phyloP scores from a whole-genome alignment of 306 rosid species.

The Senna siamea region DNA sequence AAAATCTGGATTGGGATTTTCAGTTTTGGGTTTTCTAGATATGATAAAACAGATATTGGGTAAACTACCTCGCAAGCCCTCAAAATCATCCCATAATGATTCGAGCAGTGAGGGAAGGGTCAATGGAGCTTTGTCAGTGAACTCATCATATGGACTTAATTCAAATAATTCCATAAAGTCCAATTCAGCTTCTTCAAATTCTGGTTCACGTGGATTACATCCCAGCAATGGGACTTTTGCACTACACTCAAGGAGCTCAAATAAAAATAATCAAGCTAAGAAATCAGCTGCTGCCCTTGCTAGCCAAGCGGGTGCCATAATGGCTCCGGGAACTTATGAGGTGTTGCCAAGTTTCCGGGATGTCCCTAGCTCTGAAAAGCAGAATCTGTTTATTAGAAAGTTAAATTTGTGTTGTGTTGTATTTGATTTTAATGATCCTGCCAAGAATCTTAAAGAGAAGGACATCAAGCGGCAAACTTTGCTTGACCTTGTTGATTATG shows the following conservation, averaged over 20 bases:
- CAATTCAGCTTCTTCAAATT: slow-evolving; percentile 44
- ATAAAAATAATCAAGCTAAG: slow-evolving; percentile 44
- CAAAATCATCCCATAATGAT: slow-evolving; percentile 50
- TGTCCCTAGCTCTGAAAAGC: too few relatives aligned
- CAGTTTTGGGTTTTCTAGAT: slow-evolving; percentile 43
- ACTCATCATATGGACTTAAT: slow-evolving; percentile 48
- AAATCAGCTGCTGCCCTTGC: slow-evolving; percentile 37
- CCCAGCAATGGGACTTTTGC: slow-evolving; percentile 49
- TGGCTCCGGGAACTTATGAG: slow-evolving; percentile 51
- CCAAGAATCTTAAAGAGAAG: too few relatives aligned
- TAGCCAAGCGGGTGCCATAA: slow-evolving; percentile 36
- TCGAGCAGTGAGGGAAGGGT: slow-evolving; percentile 47
- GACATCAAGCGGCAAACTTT: too few relatives aligned
- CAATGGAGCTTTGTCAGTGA: slow-evolving; percentile 44
- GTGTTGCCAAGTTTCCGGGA: too few relatives aligned
- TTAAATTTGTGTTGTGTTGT: too few relatives aligned
- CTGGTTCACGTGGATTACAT: slow-evolving; percentile 40
- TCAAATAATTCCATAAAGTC: slow-evolving; percentile 49
- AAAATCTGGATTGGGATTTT: slow-evolving; percentile 3
- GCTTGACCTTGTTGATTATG: too few relatives aligned
- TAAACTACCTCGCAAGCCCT: slow-evolving; percentile 63
- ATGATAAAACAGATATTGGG: slow-evolving; percentile 65
- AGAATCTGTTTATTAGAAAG: too few relatives aligned
- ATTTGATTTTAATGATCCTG: too few relatives aligned
- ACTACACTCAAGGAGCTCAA: slow-evolving; percentile 25